Conservation (phyloP, 192 early-diverging fungal genomes). For the Linnemannia exigua region DNA sequence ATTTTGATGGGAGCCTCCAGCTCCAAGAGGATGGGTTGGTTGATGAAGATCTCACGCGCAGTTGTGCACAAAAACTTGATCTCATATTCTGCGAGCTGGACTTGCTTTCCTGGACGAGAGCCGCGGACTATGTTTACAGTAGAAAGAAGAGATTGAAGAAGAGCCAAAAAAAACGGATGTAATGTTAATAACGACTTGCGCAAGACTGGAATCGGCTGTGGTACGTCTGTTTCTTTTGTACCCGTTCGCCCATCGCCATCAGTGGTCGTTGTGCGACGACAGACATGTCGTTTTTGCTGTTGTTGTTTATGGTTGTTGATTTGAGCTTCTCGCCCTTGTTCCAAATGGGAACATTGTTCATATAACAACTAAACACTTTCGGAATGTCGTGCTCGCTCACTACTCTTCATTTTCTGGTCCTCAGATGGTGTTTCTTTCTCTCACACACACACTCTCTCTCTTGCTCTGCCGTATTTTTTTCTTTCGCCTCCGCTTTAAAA, state of each 20-base stretch:
- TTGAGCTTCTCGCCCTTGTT: background rate
- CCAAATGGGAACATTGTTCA: background rate
- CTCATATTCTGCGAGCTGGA: conserved; percentile 95
- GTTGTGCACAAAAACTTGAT: conserved; percentile 95
- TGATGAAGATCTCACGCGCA: conserved; percentile 95
- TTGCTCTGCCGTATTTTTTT: too few relatives aligned
- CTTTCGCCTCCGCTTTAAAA: background rate
- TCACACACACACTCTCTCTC: too few relatives aligned
- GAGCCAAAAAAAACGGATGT: background rate
- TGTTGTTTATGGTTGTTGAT: background rate
- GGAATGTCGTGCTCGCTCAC: background rate
- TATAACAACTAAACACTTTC: background rate
- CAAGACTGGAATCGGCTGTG: background rate
- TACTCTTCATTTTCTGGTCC: background rate
- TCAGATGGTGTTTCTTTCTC: background rate
- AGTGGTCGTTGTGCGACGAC: background rate
- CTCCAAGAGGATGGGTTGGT: conserved; percentile 92
- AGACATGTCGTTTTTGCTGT: background rate
- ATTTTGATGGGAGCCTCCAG: conserved; percentile 97
- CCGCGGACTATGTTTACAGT: conserved; percentile 83
- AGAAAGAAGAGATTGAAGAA: background rate
- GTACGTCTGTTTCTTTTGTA: background rate
- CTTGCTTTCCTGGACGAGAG: conserved; percentile 95
- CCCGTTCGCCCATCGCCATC: background rate
- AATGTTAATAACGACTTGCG: background rate